Percentiles rank a stretch among this genome's conserved stretches.
Evolutionary conservation across 495 filamentous ascomycete genomes (phyloP).

Genomic region (Extremus antarcticus): DNA sequence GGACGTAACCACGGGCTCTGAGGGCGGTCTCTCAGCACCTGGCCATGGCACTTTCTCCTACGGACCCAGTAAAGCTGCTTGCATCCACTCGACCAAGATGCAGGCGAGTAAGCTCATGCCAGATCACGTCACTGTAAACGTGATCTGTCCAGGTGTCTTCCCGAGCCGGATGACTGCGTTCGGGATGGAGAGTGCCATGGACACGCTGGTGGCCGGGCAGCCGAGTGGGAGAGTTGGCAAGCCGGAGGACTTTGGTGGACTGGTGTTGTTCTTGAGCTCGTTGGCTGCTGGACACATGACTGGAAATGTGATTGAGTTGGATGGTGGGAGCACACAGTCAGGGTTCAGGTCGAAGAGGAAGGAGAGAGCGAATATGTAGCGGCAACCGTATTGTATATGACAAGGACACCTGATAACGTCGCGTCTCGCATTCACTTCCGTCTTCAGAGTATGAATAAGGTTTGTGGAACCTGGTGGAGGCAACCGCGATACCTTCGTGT

Average conservation of each 20-base stretch:
- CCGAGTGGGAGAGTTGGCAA: constrained; percentile 29
- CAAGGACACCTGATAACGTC: too few relatives aligned
- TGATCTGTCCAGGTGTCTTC: constrained; percentile 31
- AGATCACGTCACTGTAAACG: constrained; percentile 28
- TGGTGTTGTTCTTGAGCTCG: constrained; percentile 26
- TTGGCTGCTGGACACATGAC: constrained; percentile 28
- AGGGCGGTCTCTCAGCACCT: constrained; percentile 23
- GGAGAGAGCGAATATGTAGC: constrained; percentile 19
- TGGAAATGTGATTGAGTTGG: constrained; percentile 28
- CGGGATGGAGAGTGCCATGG: constrained; percentile 25
- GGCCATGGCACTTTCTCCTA: constrained; percentile 28
- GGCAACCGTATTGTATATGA: neutral
- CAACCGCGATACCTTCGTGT: too few relatives aligned
- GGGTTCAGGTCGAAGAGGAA: constrained; percentile 23
- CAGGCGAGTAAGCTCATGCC: constrained; percentile 29
- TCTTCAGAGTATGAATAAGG: too few relatives aligned
- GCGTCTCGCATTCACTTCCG: too few relatives aligned
- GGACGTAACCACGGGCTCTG: constrained; percentile 27
- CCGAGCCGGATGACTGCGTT: constrained; percentile 29
- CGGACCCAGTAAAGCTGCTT: constrained; percentile 29
- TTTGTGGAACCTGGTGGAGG: too few relatives aligned
- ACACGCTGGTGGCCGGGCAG: constrained; percentile 25
- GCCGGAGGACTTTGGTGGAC: constrained; percentile 27
- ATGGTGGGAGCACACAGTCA: constrained; percentile 26
- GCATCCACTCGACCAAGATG: constrained; percentile 30